Conservation (phyloP, 441 rosid species). For the Arabidopsis hybrid region DNA sequence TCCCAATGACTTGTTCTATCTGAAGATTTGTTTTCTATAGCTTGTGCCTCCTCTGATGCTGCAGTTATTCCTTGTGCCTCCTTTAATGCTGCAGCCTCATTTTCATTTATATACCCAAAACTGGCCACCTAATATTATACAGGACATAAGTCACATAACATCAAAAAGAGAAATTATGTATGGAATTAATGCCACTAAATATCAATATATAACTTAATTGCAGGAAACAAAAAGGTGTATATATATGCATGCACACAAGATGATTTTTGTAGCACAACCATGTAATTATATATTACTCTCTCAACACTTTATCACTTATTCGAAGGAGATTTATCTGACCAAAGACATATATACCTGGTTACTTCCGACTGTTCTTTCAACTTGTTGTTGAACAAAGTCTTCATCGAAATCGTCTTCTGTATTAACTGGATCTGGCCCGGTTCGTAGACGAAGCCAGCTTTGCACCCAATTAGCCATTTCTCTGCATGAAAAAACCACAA, state of each 20-base stretch:
- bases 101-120: slow-evolving; percentile 84
- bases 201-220: background rate
- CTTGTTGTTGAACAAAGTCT: background rate
- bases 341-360: slow-evolving; percentile 25
- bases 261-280: too few relatives aligned
- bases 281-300: too few relatives aligned
- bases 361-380: background rate
- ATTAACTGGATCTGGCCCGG: background rate
- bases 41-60: slow-evolving; percentile 59
- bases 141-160: slow-evolving; percentile 2
- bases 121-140: slow-evolving; percentile 74
- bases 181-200: background rate
- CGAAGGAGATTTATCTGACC: background rate
- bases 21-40: slow-evolving; percentile 52
- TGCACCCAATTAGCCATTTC: slow-evolving; percentile 18
- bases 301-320: too few relatives aligned
- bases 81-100: slow-evolving; percentile 45
- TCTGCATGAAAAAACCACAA: slow-evolving; percentile 14
- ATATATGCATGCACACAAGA: too few relatives aligned
- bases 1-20: slow-evolving; percentile 75
- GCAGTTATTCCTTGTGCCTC: slow-evolving; percentile 11
- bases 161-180: background rate
- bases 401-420: background rate
- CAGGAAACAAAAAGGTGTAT: too few relatives aligned
- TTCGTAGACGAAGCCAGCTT: background rate